A percentile compares a stretch with the other conserved stretches of the same genome.
Evolutionary conservation across 2,329 filamentous ascomycete genomes (phyloP).

Genomic region (Tricladium varicosporioides): DNA sequence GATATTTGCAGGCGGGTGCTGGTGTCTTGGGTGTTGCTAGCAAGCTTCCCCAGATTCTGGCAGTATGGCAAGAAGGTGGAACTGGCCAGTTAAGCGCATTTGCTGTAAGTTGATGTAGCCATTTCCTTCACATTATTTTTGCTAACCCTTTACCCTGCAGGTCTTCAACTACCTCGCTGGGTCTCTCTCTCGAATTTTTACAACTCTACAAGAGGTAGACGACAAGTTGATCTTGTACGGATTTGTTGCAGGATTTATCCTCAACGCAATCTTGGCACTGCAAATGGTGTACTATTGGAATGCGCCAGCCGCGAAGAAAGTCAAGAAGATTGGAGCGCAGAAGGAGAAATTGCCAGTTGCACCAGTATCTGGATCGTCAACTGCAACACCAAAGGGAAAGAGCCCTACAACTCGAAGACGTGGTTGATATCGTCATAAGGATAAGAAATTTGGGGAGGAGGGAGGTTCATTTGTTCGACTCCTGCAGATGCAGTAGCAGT

Average conservation of each 20-base stretch:
- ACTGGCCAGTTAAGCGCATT: conserved; percentile 97
- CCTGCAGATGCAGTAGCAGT: conserved; percentile 3
- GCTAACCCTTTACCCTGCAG: conserved; percentile 44
- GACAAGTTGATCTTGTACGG: conserved; percentile 95
- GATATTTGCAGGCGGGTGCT: conserved; percentile 78
- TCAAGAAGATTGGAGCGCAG: conserved; percentile 39
- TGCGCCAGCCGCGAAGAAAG: conserved; percentile 49
- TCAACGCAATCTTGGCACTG: conserved; percentile 80
- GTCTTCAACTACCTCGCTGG: conserved; percentile 98
- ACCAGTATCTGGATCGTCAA: conserved; percentile 15
- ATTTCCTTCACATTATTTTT: neutral
- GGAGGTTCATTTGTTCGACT: neutral
- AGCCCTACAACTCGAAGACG: conserved; percentile 33
- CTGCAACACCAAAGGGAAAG: conserved; percentile 29
- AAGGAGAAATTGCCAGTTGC: conserved; percentile 31
- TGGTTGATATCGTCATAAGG: conserved; percentile 21
- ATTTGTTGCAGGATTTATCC: conserved; percentile 85
- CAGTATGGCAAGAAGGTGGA: conserved; percentile 79
- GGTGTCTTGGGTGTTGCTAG: conserved; percentile 80
- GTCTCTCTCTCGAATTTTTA: conserved; percentile 93
- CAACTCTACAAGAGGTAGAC: conserved; percentile 94
- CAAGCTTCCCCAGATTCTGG: conserved; percentile 90
- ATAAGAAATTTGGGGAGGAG: neutral
- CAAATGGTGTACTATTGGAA: conserved; percentile 99
- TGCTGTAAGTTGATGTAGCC: conserved; percentile 60